Percentiles rank a stretch among this genome's conserved stretches.
These are phyloP conservation scores for Camelina neglecta DNA, from an alignment of 345 rosid species.

Conservation along the genomic window DNA sequence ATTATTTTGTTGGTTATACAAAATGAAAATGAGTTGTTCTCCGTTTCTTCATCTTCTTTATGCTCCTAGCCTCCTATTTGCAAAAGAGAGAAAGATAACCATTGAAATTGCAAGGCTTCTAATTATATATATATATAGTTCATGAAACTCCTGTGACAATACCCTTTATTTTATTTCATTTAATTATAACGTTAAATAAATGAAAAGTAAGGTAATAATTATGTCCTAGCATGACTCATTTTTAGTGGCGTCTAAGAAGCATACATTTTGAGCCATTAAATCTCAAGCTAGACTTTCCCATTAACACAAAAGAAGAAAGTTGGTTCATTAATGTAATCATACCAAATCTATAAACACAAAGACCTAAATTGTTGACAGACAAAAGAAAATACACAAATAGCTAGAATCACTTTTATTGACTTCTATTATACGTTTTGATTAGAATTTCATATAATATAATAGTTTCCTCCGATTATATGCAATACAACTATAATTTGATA, in stretches of 20 bases:
- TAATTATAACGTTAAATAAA: neutral
- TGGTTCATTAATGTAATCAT: constrained; percentile 36
- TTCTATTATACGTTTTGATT: constrained; percentile 1
- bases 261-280: constrained; percentile 43
- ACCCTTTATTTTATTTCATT: constrained; percentile 8
- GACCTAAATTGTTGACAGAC: neutral
- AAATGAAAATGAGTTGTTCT: neutral
- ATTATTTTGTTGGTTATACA: constrained; percentile 1
- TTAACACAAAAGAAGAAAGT: constrained; percentile 39
- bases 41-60: neutral
- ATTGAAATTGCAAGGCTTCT: constrained; percentile 34
- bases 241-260: constrained; percentile 41
- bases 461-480: neutral
- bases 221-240: constrained; percentile 30
- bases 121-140: constrained; percentile 12
- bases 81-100: constrained; percentile 23
- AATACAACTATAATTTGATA: neutral
- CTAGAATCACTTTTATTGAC: constrained; percentile 20
- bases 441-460: neutral
- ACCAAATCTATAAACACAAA: constrained; percentile 23
- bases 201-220: constrained; percentile 24
- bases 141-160: constrained; percentile 39
- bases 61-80: neutral
- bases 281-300: constrained; percentile 39
- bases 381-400: neutral